A percentile compares a stretch with the other conserved stretches of the same genome.
phyloP scores from a whole-genome alignment of 2,329 filamentous ascomycete species.

The Purpureocillium takamizusanense region DNA sequence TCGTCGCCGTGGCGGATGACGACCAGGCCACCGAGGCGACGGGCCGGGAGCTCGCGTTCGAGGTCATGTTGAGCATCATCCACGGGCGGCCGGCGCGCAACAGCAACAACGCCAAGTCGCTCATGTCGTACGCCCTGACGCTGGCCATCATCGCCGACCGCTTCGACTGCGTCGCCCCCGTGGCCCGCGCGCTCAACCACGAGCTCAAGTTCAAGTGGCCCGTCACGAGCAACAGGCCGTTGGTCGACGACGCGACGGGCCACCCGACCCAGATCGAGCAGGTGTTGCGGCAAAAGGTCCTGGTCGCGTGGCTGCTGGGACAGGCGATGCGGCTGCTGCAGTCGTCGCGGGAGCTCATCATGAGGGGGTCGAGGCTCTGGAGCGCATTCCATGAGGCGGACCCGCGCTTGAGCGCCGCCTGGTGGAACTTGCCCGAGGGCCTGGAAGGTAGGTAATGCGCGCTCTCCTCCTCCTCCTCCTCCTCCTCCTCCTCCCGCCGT shows the following conservation, averaged over 20 bases:
- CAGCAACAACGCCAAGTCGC: constrained; percentile 23
- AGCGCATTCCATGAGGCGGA: constrained; percentile 24
- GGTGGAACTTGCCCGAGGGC: constrained; percentile 65
- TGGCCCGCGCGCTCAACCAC: constrained; percentile 44
- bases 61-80: constrained; percentile 58
- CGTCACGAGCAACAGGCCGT: constrained; percentile 28
- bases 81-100: constrained; percentile 38
- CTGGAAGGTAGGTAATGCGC: constrained; percentile 49
- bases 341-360: constrained; percentile 56
- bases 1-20: constrained; percentile 55
- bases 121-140: constrained; percentile 55
- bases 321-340: constrained; percentile 50
- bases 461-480: too few relatives aligned
- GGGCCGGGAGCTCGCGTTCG: constrained; percentile 52
- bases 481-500: too few relatives aligned
- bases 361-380: constrained; percentile 56
- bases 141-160: constrained; percentile 64
- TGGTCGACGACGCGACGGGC: constrained; percentile 26
- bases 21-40: constrained; percentile 56
- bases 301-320: constrained; percentile 57
- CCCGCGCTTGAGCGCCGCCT: constrained; percentile 34
- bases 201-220: constrained; percentile 47
- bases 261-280: constrained; percentile 46
- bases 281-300: constrained; percentile 57
- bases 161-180: constrained; percentile 53